Evolutionary conservation across 352 stramenopile genomes (phyloP), one percentile per base, ranked within the genome.

Genomic region (Phytopythium vexans): DNA sequence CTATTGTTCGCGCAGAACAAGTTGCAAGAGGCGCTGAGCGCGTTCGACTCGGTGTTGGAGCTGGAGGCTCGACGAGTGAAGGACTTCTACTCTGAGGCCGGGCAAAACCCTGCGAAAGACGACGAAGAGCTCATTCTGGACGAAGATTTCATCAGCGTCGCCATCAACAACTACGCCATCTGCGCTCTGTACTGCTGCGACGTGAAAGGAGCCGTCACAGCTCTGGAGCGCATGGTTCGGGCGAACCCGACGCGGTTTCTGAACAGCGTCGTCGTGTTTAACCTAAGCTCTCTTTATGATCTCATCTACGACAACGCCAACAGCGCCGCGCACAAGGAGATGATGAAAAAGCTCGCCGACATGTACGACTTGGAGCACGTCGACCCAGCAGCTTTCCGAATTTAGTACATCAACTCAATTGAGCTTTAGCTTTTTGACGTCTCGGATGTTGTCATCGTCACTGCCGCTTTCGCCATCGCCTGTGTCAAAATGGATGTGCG

Each of bases 101-200:
- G 63, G 36, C 40, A 41, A 16, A 6, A 36, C 14, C 46, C 46
- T 8, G 35, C n/a, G 15, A 57, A 64, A 34, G 63, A 66, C 34
- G 78, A 82, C 41, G 63, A 64, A 15, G 41, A 76, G 11, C 31
- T 88, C 16, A 73, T 87, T 11, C 38, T 92, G 14, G 72, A 90
- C 16, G 77, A 88, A 49, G 77, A 90, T 50, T 49, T 88, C n/a
- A 54, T 87, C 36, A 80, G 77, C 44, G 69, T 77, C 9, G 82
- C 80, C 31, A 78, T 88, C 57, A 93, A 91, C 70, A 90, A 93
- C 50, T 89, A 84, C 54, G 71, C 80, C 14, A 89, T 93, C 45
- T 93, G 82, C 52, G 72, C 82, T 27, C 70, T 90, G 27, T 93
- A 93, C 51, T 89, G 80, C 53, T 91, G 82, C 49, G 75, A 93